phyloP scores from a whole-genome alignment of 108 stramenopile genomes.

The Aurantiochytrium sp. region DNA sequence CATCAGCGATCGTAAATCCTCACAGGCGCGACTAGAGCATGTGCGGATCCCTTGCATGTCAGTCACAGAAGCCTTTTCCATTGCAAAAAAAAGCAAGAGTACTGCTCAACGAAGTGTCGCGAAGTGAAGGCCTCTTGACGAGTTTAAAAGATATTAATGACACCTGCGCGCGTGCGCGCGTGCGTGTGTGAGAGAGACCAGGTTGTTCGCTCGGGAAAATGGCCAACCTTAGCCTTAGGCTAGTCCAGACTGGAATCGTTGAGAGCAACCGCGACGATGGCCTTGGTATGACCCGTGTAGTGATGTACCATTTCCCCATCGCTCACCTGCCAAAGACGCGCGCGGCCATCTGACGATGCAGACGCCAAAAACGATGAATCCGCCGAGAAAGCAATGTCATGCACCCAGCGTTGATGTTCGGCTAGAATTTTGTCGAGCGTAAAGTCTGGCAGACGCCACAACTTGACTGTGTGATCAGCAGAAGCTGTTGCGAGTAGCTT shows the following conservation, averaged over 20 bases:
- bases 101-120: too few species aligned
- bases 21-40: too few species aligned
- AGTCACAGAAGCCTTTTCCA: too few species aligned
- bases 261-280: slow-evolving; percentile 91
- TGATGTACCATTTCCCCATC: slow-evolving; percentile 76
- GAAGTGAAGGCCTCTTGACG: too few species aligned
- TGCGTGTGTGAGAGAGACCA: too few species aligned
- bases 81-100: too few species aligned
- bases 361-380: slow-evolving; percentile 91
- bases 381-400: slow-evolving; percentile 91
- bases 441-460: slow-evolving; percentile 77
- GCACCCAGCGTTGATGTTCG: slow-evolving; percentile 85
- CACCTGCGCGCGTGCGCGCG: too few species aligned
- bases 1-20: too few species aligned
- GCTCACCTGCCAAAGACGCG: slow-evolving; percentile 85
- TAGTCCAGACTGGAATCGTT: slow-evolving; percentile 74
- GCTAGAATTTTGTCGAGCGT: slow-evolving; percentile 60
- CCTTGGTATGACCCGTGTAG: slow-evolving; percentile 81
- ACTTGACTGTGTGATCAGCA: slow-evolving; percentile 74
- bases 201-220: too few species aligned
- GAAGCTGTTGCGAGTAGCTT: slow-evolving; percentile 75
- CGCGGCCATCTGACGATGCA: slow-evolving; percentile 79
- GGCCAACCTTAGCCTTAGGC: too few species aligned
- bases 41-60: too few species aligned
- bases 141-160: too few species aligned